These are phyloP conservation scores for Malus hybrid DNA, from an alignment of 331 rosid genomes.

Conservation along the genomic window DNA sequence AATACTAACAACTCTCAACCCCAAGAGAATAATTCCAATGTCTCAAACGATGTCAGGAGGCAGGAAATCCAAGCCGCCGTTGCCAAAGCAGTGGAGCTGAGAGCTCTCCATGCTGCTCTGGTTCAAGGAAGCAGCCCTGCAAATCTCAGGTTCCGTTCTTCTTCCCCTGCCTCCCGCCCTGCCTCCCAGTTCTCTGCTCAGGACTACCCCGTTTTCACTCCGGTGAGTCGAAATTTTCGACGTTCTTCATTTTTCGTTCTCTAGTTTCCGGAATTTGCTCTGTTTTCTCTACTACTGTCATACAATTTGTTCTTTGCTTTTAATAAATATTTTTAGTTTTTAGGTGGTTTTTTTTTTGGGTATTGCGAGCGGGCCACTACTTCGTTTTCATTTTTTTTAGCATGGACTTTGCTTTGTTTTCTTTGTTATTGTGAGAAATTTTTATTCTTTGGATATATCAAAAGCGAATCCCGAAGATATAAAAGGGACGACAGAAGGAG, in stretches of 20 bases:
- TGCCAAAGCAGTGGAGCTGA: constrained; percentile 86
- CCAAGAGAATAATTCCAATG: constrained; percentile 10
- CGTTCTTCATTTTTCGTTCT: not conserved
- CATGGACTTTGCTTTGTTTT: not conserved
- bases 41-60: constrained; percentile 43
- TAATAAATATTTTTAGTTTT: not conserved
- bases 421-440: not conserved
- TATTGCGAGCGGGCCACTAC: not conserved
- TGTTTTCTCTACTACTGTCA: not conserved
- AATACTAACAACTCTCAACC: constrained; percentile 34
- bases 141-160: constrained; percentile 48
- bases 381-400: not conserved
- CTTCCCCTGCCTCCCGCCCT: constrained; percentile 28
- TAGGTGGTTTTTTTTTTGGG: not conserved
- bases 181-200: constrained; percentile 16
- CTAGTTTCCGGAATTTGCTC: not conserved
- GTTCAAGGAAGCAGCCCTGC: constrained; percentile 64
- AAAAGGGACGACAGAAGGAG: not conserved
- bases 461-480: too few relatives aligned
- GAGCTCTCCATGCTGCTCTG: constrained; percentile 88
- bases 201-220: constrained; percentile 7
- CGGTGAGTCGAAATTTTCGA: not conserved
- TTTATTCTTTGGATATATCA: not conserved
- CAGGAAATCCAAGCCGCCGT: constrained; percentile 74
- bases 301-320: not conserved